Conservation (phyloP, 2,329 filamentous ascomycete genomes). For the Aspergillus sp. region DNA sequence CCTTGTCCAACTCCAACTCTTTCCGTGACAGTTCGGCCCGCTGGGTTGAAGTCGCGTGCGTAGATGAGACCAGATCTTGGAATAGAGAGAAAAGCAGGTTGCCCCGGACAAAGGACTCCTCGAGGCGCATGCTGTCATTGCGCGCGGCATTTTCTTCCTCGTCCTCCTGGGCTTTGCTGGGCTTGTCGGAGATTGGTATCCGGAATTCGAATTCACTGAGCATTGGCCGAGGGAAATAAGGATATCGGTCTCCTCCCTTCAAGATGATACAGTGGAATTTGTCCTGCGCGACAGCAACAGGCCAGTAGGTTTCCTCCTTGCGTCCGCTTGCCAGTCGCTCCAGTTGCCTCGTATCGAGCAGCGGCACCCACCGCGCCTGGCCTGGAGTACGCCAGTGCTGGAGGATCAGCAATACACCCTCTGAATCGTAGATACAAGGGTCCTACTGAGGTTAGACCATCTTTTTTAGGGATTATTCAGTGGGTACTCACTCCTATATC, state of each 20-base stretch:
- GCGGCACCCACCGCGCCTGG: constrained; percentile 85
- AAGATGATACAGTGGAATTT: constrained; percentile 99
- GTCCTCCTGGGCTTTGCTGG: constrained; percentile 38
- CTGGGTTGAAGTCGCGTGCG: constrained; percentile 63
- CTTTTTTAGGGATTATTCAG: background rate
- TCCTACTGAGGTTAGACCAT: constrained; percentile 55
- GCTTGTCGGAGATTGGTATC: constrained; percentile 68
- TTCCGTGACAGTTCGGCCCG: constrained; percentile 66
- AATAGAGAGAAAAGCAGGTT: constrained; percentile 72
- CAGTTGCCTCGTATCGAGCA: constrained; percentile 84
- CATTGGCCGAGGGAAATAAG: constrained; percentile 86
- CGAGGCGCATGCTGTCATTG: constrained; percentile 55
- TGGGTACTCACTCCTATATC: constrained; percentile 69
- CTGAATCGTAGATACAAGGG: constrained; percentile 93
- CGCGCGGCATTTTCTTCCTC: constrained; percentile 40
- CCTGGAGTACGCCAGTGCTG: constrained; percentile 86
- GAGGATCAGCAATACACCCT: constrained; percentile 81
- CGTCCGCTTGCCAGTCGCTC: constrained; percentile 78
- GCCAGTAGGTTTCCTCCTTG: constrained; percentile 91
- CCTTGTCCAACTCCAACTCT: constrained; percentile 86
- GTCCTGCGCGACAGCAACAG: constrained; percentile 84
- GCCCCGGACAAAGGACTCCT: constrained; percentile 78
- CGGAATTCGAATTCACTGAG: constrained; percentile 93
- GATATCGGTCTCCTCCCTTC: constrained; percentile 89
- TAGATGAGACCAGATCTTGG: constrained; percentile 70